A percentile compares a stretch with the other conserved stretches of the same genome.
Conservation (phyloP, 306 rosid species). For the Cicer cuneatum region DNA sequence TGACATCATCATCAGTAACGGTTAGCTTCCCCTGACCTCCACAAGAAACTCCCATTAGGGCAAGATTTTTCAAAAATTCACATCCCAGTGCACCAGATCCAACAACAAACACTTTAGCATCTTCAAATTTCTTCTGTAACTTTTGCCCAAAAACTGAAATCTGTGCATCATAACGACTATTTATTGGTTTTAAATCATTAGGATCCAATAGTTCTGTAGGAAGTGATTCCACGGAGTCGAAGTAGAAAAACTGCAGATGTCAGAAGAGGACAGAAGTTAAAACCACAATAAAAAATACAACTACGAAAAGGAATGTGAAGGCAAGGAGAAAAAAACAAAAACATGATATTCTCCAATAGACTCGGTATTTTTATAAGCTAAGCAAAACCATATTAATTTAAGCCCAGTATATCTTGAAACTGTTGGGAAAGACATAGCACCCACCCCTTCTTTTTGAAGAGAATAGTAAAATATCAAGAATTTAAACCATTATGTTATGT, state of each 20-base stretch:
- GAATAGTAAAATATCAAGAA: background rate
- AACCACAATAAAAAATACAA: conserved; percentile 31
- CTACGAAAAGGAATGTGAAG: background rate
- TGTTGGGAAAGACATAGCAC: background rate
- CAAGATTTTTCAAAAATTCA: conserved; percentile 88
- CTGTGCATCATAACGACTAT: conserved; percentile 95
- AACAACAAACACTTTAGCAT: conserved; percentile 77
- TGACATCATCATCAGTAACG: conserved; percentile 95
- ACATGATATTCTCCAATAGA: background rate
- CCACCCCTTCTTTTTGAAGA: background rate
- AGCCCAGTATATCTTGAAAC: conserved; percentile 17
- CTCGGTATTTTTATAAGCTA: background rate
- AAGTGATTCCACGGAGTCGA: conserved; percentile 93
- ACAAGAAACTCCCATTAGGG: conserved; percentile 97
- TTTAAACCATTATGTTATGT: background rate
- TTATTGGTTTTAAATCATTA: conserved; percentile 74
- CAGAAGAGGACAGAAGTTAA: conserved; percentile 42
- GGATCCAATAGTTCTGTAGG: conserved; percentile 83
- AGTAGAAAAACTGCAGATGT: conserved; percentile 86
- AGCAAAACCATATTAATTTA: conserved; percentile 22
- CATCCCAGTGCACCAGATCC: conserved; percentile 99
- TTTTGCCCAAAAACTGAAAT: conserved; percentile 94
- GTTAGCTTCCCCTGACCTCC: conserved; percentile 77
- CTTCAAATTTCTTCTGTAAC: conserved; percentile 91
- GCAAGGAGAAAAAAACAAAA: background rate